These are phyloP conservation scores for Cladosporium sp. DNA, from an alignment of 2,329 filamentous ascomycete species.

Conservation along the genomic window DNA sequence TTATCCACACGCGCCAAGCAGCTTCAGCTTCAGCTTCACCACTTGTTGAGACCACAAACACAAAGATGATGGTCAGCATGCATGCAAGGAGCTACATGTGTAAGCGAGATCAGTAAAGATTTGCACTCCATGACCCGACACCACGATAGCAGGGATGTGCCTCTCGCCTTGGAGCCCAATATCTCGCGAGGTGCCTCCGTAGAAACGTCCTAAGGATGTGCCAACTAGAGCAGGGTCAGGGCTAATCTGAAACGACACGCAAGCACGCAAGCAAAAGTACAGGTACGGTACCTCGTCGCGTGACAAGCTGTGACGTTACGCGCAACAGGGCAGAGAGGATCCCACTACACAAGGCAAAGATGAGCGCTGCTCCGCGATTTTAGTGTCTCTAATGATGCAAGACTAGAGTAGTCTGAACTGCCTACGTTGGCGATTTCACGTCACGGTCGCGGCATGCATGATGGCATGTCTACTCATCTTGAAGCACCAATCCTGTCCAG, in stretches of 20 bases:
- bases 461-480: not conserved
- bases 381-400: not conserved
- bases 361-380: not conserved
- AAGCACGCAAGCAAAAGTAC: not conserved
- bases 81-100: too few species aligned
- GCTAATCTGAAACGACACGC: not conserved
- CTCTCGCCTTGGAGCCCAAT: too few species aligned
- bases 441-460: not conserved
- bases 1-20: too few species aligned
- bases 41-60: too few species aligned
- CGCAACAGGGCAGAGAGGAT: not conserved
- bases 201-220: too few species aligned
- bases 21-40: too few species aligned
- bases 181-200: too few species aligned
- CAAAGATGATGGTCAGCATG: too few species aligned
- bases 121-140: too few species aligned
- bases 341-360: not conserved
- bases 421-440: not conserved
- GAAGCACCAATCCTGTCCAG: not conserved
- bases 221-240: not conserved
- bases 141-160: too few species aligned
- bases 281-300: conserved; percentile 1
- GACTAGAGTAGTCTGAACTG: not conserved
- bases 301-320: not conserved
- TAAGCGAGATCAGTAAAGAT: too few species aligned